Evolutionary conservation across 768 basidiomycete species (phyloP).

Genomic region (Agaricus blazei): DNA sequence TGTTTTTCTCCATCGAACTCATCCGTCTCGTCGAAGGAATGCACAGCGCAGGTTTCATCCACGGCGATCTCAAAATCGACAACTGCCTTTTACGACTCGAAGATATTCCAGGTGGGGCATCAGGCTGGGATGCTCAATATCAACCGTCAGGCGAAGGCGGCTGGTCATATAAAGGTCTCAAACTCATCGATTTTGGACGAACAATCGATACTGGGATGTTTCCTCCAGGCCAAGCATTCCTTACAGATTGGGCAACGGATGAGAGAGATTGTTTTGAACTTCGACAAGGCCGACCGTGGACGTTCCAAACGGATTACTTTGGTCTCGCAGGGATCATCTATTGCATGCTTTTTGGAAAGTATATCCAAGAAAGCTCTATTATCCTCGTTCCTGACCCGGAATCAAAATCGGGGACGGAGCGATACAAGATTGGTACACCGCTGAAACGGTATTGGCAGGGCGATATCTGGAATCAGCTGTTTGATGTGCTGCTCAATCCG

Average conservation of each 20-base stretch:
- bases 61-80: constrained; percentile 98
- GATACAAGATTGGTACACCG: constrained; percentile 68
- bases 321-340: constrained; percentile 94
- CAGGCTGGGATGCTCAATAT: constrained; percentile 74
- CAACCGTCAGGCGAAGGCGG: constrained; percentile 74
- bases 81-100: constrained; percentile 94
- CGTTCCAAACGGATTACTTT: constrained; percentile 92
- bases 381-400: constrained; percentile 23
- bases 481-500: constrained; percentile 86
- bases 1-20: constrained; percentile 94
- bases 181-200: constrained; percentile 96
- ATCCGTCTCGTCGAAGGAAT: constrained; percentile 77
- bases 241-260: constrained; percentile 86
- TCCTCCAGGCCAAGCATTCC: constrained; percentile 72
- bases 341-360: constrained; percentile 95
- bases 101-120: constrained; percentile 65
- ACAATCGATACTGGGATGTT: constrained; percentile 84
- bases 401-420: constrained; percentile 23
- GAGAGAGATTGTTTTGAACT: constrained; percentile 92
- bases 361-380: constrained; percentile 74
- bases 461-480: constrained; percentile 78
- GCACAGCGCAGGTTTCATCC: constrained; percentile 82
- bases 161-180: constrained; percentile 86
- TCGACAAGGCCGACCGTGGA: constrained; percentile 81
- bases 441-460: constrained; percentile 95